phyloP scores from a whole-genome alignment of 371 early-diverging fungal genomes.

The Rhizopus stolonifer region DNA sequence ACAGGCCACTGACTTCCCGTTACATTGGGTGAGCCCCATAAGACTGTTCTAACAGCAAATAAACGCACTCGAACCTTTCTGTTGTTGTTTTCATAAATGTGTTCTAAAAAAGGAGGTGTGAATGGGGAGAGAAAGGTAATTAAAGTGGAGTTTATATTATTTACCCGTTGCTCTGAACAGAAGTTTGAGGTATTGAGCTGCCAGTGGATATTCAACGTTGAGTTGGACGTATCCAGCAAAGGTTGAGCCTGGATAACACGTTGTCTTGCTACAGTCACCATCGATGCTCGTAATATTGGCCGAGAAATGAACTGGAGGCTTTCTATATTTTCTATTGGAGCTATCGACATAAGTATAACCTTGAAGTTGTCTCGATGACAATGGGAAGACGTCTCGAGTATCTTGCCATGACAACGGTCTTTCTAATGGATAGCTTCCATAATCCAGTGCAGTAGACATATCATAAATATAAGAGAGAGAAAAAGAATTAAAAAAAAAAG shows the following conservation, averaged over 20 bases:
- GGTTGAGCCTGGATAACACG: slow-evolving; percentile 35
- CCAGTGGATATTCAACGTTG: slow-evolving; percentile 26
- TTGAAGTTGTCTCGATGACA: neutral
- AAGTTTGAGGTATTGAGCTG: slow-evolving; percentile 36
- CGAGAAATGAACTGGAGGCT: slow-evolving; percentile 21
- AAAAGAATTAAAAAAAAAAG: neutral
- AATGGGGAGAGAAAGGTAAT: neutral
- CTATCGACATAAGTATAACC: slow-evolving; percentile 13
- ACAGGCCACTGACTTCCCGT: slow-evolving; percentile 21
- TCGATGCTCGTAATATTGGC: slow-evolving; percentile 13
- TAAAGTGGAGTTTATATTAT: neutral
- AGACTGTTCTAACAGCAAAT: slow-evolving; percentile 31
- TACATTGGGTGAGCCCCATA: slow-evolving; percentile 26
- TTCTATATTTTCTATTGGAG: slow-evolving; percentile 18
- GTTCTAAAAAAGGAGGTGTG: slow-evolving; percentile 18
- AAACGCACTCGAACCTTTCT: slow-evolving; percentile 27
- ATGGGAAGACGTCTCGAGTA: neutral
- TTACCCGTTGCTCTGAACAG: slow-evolving; percentile 38
- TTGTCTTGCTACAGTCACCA: slow-evolving; percentile 9
- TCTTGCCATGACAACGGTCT: slow-evolving; percentile 16
- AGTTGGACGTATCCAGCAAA: slow-evolving; percentile 34
- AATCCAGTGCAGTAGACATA: neutral
- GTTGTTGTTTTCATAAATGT: slow-evolving; percentile 25
- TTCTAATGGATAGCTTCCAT: slow-evolving; percentile 3
- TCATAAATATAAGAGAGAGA: neutral